Percentiles rank a stretch among this genome's conserved stretches.
Conservation (phyloP, 2,329 filamentous ascomycete species). For the Truncatella angustata region DNA sequence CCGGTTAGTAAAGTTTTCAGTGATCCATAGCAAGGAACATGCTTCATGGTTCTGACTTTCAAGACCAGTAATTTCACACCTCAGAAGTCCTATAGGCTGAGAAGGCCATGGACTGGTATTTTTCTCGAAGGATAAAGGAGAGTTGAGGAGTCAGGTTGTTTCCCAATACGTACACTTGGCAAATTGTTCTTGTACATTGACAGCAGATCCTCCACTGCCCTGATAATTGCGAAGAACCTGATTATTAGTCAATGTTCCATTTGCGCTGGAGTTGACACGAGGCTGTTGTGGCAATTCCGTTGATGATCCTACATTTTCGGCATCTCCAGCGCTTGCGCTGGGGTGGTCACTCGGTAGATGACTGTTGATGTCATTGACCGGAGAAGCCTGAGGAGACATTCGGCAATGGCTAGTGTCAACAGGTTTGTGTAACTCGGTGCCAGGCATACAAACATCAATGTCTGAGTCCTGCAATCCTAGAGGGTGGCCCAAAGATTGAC, state of each 20-base stretch:
- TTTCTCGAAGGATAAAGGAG: no score
- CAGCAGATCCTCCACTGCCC: not conserved
- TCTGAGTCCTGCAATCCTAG: conserved; percentile 29
- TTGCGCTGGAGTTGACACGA: not conserved
- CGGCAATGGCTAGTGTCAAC: not conserved
- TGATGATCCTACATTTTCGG: not conserved
- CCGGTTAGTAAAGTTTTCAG: no score
- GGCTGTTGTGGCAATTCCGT: not conserved
- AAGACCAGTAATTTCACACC: no score
- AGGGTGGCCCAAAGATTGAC: conserved; percentile 34
- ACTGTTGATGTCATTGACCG: conserved; percentile 3
- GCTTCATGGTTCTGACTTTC: no score
- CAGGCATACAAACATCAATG: conserved; percentile 26
- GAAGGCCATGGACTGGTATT: no score
- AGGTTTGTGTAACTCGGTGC: conserved; percentile 24
- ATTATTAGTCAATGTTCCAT: no score
- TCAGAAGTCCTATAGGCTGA: no score
- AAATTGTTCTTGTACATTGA: conserved; percentile 7
- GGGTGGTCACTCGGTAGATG: conserved; percentile 6
- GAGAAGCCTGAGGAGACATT: not conserved
- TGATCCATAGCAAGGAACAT: no score
- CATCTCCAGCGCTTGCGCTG: not conserved
- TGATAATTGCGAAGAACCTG: not conserved
- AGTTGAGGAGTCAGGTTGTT: no score
- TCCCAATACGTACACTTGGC: no score